Percentiles rank a stretch among this genome's conserved stretches.
Conservation (phyloP, 1,284 basidiomycete genomes). For the Takashimella koratensis region DNA sequence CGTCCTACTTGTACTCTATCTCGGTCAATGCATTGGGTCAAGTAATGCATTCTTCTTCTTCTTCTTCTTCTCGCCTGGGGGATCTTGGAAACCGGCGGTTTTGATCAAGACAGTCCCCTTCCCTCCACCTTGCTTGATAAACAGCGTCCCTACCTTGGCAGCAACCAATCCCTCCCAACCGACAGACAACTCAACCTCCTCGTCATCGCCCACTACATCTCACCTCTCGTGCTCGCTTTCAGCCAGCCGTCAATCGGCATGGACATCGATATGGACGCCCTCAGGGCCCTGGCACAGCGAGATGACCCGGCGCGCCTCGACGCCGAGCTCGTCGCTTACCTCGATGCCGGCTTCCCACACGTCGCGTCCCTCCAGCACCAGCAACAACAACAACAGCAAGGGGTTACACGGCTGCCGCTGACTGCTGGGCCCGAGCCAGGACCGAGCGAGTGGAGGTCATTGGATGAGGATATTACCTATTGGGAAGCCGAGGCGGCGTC, state of each 20-base stretch:
- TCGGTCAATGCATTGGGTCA: no score
- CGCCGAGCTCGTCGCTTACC: conserved; percentile 23
- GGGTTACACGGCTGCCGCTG: conserved; percentile 8
- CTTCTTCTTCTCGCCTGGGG: no score
- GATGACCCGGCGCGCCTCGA: conserved; percentile 7
- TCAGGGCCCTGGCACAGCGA: conserved; percentile 9
- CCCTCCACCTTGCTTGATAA: no score
- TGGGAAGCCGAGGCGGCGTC: conserved; percentile 28
- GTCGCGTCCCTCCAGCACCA: conserved; percentile 19
- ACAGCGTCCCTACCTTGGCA: no score
- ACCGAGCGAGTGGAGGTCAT: conserved; percentile 9
- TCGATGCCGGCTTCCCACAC: conserved; percentile 33
- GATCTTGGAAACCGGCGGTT: no score
- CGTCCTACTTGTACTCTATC: no score
- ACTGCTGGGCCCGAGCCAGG: not conserved
- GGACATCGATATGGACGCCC: not conserved
- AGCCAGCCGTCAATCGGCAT: no score
- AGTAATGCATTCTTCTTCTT: no score
- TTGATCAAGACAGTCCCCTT: no score
- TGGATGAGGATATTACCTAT: conserved; percentile 35
- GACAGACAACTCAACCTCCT: no score
- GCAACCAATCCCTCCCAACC: no score
- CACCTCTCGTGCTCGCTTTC: no score
- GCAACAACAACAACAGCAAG: conserved; percentile 7
- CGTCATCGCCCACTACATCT: not conserved